Conservation (phyloP, 148 eudicot species). For the Nepenthes mirabilis region DNA sequence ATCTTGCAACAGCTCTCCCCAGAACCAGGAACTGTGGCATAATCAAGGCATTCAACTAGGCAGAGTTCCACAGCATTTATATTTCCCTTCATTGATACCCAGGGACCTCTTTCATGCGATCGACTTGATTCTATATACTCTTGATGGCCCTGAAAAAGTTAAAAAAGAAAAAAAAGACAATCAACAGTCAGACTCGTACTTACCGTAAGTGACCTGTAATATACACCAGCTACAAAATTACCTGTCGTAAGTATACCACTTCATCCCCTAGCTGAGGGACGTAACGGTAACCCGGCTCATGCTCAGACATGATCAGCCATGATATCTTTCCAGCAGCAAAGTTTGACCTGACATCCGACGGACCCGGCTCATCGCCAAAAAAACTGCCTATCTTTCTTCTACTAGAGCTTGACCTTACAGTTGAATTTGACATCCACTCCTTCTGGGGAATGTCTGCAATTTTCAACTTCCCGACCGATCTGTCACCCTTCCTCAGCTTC, state of each 20-base stretch:
- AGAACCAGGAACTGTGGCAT: constrained; percentile 52
- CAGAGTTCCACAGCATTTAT: constrained; percentile 66
- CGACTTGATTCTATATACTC: constrained; percentile 34
- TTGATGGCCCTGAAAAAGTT: constrained; percentile 68
- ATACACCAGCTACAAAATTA: constrained; percentile 11
- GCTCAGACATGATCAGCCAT: constrained; percentile 69
- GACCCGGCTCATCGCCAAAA: constrained; percentile 15
- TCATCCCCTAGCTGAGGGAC: constrained; percentile 87
- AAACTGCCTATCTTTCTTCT: constrained; percentile 26
- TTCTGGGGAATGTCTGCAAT: constrained; percentile 10
- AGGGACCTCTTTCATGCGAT: constrained; percentile 36
- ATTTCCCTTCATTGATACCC: constrained; percentile 31
- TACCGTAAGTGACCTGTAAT: neutral
- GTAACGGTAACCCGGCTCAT: constrained; percentile 80
- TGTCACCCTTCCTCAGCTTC: constrained; percentile 26
- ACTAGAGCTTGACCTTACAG: constrained; percentile 29
- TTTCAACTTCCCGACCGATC: constrained; percentile 25
- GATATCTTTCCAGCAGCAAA: constrained; percentile 25
- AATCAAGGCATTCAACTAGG: constrained; percentile 43
- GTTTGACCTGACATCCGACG: constrained; percentile 10
- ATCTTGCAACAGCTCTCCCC: constrained; percentile 91
- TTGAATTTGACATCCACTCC: constrained; percentile 19
- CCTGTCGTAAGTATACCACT: constrained; percentile 82
- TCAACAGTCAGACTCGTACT: neutral
- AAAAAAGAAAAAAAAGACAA: neutral